A percentile compares a stretch with the other conserved stretches of the same genome.
Evolutionary conservation across 2,329 filamentous ascomycete species (phyloP).

Genomic region (Xylaria arbuscula): DNA sequence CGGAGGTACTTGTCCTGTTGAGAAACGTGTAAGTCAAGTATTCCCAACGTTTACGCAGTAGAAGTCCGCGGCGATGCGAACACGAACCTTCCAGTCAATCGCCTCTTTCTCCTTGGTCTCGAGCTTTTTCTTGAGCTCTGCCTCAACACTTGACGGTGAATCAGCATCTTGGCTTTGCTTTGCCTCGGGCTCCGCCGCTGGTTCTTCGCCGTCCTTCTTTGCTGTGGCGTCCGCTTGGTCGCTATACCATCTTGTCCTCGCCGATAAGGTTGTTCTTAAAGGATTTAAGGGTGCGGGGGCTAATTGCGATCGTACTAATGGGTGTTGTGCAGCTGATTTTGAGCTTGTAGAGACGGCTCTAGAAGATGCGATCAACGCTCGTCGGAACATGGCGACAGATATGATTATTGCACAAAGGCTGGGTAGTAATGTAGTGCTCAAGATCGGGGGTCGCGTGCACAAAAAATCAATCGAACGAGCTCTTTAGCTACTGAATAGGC

Average conservation of each 20-base stretch:
- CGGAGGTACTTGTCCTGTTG: constrained; percentile 91
- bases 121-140: constrained; percentile 71
- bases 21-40: constrained; percentile 5
- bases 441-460: constrained; percentile 22
- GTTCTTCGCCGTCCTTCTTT: constrained; percentile 56
- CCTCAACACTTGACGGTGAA: constrained; percentile 57
- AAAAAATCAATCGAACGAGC: constrained; percentile 27
- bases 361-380: constrained; percentile 46
- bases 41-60: constrained; percentile 16
- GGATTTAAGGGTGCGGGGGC: constrained; percentile 53
- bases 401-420: constrained; percentile 15
- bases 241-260: constrained; percentile 52
- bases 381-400: constrained; percentile 47
- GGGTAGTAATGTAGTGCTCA: constrained; percentile 18
- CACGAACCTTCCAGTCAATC: constrained; percentile 83
- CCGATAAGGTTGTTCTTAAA: constrained; percentile 44
- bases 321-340: constrained; percentile 61
- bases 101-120: constrained; percentile 79
- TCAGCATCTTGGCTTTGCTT: constrained; percentile 46
- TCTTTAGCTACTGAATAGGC: constrained; percentile 24
- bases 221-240: constrained; percentile 53
- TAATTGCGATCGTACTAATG: constrained; percentile 58
- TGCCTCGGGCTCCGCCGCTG: constrained; percentile 52
- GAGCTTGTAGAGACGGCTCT: constrained; percentile 48
- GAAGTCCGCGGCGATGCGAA: constrained; percentile 7